Evolutionary conservation across 2,329 filamentous ascomycete species (phyloP), one percentile per base, ranked within the genome.

Genomic region (Salinomyces thailandicus): DNA sequence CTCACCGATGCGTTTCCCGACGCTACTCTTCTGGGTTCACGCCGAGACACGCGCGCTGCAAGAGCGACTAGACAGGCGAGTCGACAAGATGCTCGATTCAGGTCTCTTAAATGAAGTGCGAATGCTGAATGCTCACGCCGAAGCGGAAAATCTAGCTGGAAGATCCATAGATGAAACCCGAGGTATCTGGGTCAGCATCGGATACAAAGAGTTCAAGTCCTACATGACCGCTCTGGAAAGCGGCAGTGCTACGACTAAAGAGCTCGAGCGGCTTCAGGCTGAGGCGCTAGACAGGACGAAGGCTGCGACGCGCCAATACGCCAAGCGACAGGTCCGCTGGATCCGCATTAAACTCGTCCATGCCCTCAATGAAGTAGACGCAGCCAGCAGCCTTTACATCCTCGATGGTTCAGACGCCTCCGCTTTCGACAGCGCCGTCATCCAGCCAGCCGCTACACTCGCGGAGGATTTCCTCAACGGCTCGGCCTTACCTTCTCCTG

Each of bases 131-230:
- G 53, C 60, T 1, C 70, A 72, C 41, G 59, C 72, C 2, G 49
- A 62, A 12, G 55, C 64, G 32, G 54, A 62, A 0, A 51, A 63
- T 2, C 15, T 31, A 4, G 14, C 32, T 4, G 79, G 76, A 0
- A 59, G 67, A 2, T 46, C 59, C 0, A 61, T 91, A 2, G 85
- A 96, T 53, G 71, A 76, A 46, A 82, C 75, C 1, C 77, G 79
- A 36, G 93, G 91, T 0, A 93, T 98, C 29, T 98, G 89, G 86
- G 82, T 93, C 36, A 91, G 87, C 1, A 98, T 98, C 43, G 91
- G 91, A 1, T 95, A 86, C 62, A 95, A 93, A 57, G 85, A 98
- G 54, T 81, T 96, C 54, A 72, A 82, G 39, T 69, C 75, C 0
- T 94, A 86, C 52, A 63, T 87, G 15, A 27, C 42, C 8, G 59